Conservation (phyloP, 495 filamentous ascomycete genomes). For the Annulohypoxylon nitens region DNA sequence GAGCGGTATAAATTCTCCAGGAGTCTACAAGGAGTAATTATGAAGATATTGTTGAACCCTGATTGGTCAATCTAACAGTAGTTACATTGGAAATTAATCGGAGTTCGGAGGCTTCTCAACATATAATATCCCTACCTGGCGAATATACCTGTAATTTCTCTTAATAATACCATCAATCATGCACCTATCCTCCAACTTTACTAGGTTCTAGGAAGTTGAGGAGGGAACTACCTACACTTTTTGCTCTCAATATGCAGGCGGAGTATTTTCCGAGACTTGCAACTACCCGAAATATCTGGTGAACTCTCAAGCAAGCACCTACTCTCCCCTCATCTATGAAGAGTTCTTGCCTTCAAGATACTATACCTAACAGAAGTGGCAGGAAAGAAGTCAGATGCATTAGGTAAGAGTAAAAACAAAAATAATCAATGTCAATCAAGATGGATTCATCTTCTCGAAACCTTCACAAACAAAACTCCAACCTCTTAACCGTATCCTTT, state of each 20-base stretch:
- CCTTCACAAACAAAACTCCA: neutral
- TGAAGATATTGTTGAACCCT: neutral
- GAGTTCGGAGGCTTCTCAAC: neutral
- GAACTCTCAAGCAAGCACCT: neutral
- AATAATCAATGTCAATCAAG: neutral
- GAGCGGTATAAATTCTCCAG: neutral
- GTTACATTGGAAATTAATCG: neutral
- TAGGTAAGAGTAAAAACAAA: neutral
- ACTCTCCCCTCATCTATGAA: neutral
- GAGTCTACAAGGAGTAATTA: neutral
- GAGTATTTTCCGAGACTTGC: neutral
- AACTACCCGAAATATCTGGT: neutral
- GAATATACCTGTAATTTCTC: neutral
- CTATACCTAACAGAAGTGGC: neutral
- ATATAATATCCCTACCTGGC: neutral
- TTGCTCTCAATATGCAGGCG: too few relatives aligned
- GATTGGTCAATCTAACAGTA: neutral
- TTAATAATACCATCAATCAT: too few relatives aligned
- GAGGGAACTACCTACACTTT: neutral
- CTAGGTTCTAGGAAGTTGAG: neutral
- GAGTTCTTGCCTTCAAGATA: neutral
- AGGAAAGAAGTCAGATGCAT: neutral
- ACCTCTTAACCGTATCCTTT: conserved; percentile 4
- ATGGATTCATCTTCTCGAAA: conserved; percentile 9
- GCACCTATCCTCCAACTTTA: too few relatives aligned